phyloP scores from a whole-genome alignment of 331 rosid species.

The Saraca asoca region DNA sequence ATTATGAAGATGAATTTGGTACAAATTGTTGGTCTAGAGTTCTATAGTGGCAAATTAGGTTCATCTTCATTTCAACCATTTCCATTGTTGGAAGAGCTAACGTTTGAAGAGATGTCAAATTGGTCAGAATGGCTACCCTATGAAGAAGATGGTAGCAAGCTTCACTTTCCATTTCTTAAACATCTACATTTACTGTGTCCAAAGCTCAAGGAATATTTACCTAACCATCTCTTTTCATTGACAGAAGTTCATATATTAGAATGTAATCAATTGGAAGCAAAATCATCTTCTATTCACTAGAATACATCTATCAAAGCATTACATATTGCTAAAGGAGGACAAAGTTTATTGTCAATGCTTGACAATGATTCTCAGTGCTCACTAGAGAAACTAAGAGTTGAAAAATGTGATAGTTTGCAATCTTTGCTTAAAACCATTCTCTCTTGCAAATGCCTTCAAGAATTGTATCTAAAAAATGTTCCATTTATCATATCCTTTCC shows the following conservation, averaged over 20 bases:
- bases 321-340: too few relatives aligned
- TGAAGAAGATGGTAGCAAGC: neutral
- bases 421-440: neutral
- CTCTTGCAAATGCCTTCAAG: neutral
- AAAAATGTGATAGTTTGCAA: neutral
- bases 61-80: slow-evolving; percentile 6
- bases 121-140: slow-evolving; percentile 36
- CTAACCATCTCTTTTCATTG: too few relatives aligned
- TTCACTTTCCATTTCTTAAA: slow-evolving; percentile 14
- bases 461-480: neutral
- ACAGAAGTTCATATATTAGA: too few relatives aligned
- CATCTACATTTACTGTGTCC: neutral
- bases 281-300: too few relatives aligned
- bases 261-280: too few relatives aligned
- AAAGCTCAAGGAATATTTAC: too few relatives aligned
- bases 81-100: slow-evolving; percentile 17
- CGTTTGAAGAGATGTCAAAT: slow-evolving; percentile 30
- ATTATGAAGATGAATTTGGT: slow-evolving; percentile 19
- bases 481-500: slow-evolving; percentile 20
- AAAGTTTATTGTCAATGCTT: too few relatives aligned
- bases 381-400: neutral
- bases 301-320: too few relatives aligned
- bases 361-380: too few relatives aligned
- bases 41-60: slow-evolving; percentile 3
- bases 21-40: neutral